A percentile compares a stretch with the other conserved stretches of the same genome.
Conservation (phyloP, 2,329 filamentous ascomycete genomes). For the Epicoccum sorghinum region DNA sequence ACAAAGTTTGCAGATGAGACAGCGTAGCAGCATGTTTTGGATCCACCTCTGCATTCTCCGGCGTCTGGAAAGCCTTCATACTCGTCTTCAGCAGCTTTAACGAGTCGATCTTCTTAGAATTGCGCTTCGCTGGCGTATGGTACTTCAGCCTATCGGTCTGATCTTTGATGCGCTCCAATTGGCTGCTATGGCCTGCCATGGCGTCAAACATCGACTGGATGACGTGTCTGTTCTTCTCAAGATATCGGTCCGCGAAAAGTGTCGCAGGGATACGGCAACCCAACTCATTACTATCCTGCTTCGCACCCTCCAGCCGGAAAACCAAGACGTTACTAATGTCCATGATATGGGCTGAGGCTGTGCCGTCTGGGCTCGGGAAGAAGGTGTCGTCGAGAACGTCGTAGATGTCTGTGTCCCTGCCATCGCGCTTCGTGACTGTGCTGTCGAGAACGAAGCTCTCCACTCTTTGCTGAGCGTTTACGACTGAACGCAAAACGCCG, state of each 20-base stretch:
- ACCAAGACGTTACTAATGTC: slow-evolving; percentile 60
- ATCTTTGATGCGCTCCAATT: slow-evolving; percentile 40
- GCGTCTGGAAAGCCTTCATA: slow-evolving; percentile 42
- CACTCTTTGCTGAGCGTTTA: slow-evolving; percentile 40
- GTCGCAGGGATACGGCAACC: slow-evolving; percentile 59
- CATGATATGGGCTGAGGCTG: slow-evolving; percentile 40
- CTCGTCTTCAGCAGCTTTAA: slow-evolving; percentile 48
- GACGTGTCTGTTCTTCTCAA: slow-evolving; percentile 57
- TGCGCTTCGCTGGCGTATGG: slow-evolving; percentile 35
- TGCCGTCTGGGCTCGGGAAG: slow-evolving; percentile 38
- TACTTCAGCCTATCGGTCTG: slow-evolving; percentile 46
- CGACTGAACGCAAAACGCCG: slow-evolving; percentile 52
- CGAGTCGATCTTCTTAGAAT: slow-evolving; percentile 43
- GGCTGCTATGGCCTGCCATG: slow-evolving; percentile 40
- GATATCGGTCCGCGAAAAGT: slow-evolving; percentile 66
- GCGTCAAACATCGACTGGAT: slow-evolving; percentile 56
- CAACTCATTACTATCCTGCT: slow-evolving; percentile 47
- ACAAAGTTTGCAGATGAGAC: slow-evolving; percentile 35
- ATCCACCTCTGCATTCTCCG: slow-evolving; percentile 18
- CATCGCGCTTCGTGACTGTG: slow-evolving; percentile 27
- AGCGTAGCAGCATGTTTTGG: slow-evolving; percentile 30
- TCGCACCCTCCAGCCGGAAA: slow-evolving; percentile 45
- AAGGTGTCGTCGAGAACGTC: slow-evolving; percentile 60
- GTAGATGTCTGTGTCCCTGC: slow-evolving; percentile 54
- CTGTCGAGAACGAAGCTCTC: slow-evolving; percentile 41